phyloP scores from a whole-genome alignment of 805 yeast species.

The Komagataella phaffii region DNA sequence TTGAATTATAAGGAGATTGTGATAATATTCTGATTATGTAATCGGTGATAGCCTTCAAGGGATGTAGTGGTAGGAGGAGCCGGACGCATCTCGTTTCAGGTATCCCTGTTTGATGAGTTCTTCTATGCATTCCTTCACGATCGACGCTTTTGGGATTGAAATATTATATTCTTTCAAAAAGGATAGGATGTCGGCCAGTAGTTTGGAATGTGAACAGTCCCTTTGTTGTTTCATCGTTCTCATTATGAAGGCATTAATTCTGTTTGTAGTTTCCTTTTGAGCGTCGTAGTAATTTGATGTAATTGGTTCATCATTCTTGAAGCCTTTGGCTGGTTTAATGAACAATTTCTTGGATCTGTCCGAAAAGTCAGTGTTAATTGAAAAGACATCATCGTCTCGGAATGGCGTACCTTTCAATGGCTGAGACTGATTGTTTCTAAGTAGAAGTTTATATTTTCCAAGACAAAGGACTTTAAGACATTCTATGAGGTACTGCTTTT shows the following conservation, averaged over 20 bases:
- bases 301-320: background rate
- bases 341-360: background rate
- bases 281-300: background rate
- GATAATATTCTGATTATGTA: background rate
- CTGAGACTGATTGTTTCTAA: background rate
- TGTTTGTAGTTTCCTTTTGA: background rate
- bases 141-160: background rate
- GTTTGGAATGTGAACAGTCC: background rate
- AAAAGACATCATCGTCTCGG: background rate
- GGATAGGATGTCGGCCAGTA: background rate
- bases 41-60: background rate
- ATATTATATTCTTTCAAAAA: background rate
- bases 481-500: background rate
- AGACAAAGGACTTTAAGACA: background rate
- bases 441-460: background rate
- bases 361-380: background rate
- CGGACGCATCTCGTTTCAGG: background rate
- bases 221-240: background rate
- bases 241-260: background rate
- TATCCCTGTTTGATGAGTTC: background rate
- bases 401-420: background rate
- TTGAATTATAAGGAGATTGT: no score
- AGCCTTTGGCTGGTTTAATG: background rate
- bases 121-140: background rate
- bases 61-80: background rate